phyloP scores from a whole-genome alignment of 2,329 filamentous ascomycete genomes.

The Ceratocystis diversiconidia region DNA sequence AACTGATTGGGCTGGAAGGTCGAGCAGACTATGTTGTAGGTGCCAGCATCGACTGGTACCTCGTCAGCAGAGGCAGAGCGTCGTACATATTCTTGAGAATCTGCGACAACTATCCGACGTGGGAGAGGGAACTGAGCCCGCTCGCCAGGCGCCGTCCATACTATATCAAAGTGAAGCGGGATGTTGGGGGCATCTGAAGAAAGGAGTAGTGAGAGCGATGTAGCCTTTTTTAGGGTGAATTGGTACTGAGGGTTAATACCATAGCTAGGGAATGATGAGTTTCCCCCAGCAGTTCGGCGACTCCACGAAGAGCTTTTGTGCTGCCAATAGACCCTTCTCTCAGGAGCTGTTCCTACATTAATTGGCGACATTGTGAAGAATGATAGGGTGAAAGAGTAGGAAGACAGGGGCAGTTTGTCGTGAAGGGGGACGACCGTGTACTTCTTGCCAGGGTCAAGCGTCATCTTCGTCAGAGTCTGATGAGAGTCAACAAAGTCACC shows the following conservation, averaged over 20 bases:
- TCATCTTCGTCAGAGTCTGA: constrained; percentile 68
- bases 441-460: constrained; percentile 27
- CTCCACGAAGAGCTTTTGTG: constrained; percentile 58
- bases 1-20: constrained; percentile 74
- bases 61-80: constrained; percentile 59
- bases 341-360: constrained; percentile 44
- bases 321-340: constrained; percentile 43
- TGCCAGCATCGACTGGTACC: constrained; percentile 47
- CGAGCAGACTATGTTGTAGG: constrained; percentile 79
- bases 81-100: constrained; percentile 78
- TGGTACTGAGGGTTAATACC: constrained; percentile 79
- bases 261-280: constrained; percentile 61
- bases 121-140: constrained; percentile 52
- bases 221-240: constrained; percentile 41
- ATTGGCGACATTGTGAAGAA: constrained; percentile 58
- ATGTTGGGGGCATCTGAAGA: constrained; percentile 52
- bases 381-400: constrained; percentile 76
- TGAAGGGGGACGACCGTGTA: constrained; percentile 59
- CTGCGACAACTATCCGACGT: constrained; percentile 61
- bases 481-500: constrained; percentile 88
- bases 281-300: constrained; percentile 67
- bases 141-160: constrained; percentile 55
- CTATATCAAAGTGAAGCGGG: constrained; percentile 70
- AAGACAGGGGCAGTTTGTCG: constrained; percentile 56
- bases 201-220: constrained; percentile 58